A percentile compares a stretch with the other conserved stretches of the same genome.
phyloP scores from a whole-genome alignment of 2,329 filamentous ascomycete genomes.

The Aspergillus eucalypticola region DNA sequence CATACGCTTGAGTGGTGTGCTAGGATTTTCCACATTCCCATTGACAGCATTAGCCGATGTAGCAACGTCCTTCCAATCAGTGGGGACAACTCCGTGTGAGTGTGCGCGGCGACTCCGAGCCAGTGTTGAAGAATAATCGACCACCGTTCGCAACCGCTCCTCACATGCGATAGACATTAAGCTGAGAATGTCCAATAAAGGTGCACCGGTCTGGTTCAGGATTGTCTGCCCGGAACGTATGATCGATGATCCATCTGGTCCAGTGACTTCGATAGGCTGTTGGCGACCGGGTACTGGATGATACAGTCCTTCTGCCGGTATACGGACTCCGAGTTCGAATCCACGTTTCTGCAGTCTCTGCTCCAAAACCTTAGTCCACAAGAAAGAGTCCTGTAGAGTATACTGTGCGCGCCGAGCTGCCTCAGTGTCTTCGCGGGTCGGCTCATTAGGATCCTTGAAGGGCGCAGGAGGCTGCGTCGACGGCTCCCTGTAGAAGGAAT shows the following conservation, averaged over 20 bases:
- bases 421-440: conserved; percentile 64
- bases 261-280: conserved; percentile 53
- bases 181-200: conserved; percentile 77
- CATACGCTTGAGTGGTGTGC: conserved; percentile 44
- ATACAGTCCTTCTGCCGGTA: conserved; percentile 60
- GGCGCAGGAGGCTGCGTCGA: conserved; percentile 63
- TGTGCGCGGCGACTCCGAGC: conserved; percentile 72
- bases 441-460: conserved; percentile 65
- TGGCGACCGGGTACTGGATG: conserved; percentile 45
- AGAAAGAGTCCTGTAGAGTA: conserved; percentile 72
- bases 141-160: conserved; percentile 70
- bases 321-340: conserved; percentile 58
- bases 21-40: conserved; percentile 40
- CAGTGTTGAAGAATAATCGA: conserved; percentile 74
- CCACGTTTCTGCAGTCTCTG: conserved; percentile 59
- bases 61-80: conserved; percentile 74
- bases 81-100: conserved; percentile 75
- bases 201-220: conserved; percentile 66
- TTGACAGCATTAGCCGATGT: conserved; percentile 35
- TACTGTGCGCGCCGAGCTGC: conserved; percentile 63
- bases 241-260: conserved; percentile 64
- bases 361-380: conserved; percentile 62
- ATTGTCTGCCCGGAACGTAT: conserved; percentile 68
- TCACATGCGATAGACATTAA: conserved; percentile 81
- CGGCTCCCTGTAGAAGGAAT: conserved; percentile 64